Evolutionary conservation across 148 eudicot species (phyloP).

Genomic region (Rhododendron vialii): DNA sequence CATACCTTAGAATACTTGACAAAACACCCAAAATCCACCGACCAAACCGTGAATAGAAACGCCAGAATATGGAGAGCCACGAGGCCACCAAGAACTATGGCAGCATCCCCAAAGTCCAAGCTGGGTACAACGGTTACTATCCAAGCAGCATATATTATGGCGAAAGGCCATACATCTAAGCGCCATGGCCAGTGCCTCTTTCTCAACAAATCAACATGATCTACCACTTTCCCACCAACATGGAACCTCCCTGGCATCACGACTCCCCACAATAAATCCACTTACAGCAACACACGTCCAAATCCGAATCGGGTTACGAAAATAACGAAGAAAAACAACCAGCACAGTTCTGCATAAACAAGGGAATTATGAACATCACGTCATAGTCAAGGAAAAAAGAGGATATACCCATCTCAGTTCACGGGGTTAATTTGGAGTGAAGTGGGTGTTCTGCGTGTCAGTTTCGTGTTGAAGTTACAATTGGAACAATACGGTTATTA

Average conservation of each 20-base stretch:
- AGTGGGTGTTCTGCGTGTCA: not conserved
- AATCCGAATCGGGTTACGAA: not conserved
- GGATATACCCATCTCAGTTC: not conserved
- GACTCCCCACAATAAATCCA: not conserved
- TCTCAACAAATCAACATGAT: conserved; percentile 66
- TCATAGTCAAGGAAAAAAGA: not conserved
- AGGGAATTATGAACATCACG: not conserved
- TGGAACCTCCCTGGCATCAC: conserved; percentile 68
- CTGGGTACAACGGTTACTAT: conserved; percentile 51
- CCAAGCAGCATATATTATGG: conserved; percentile 60
- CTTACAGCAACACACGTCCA: not conserved
- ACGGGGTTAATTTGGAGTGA: not conserved
- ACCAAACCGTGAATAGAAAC: conserved; percentile 84
- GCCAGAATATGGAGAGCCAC: conserved; percentile 53
- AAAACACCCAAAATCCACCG: conserved; percentile 85
- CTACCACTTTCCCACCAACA: conserved; percentile 88
- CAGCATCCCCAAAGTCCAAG: conserved; percentile 59
- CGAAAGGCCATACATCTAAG: conserved; percentile 79
- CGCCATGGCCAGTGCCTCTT: conserved; percentile 71
- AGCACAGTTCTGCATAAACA: not conserved
- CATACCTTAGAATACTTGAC: conserved; percentile 73
- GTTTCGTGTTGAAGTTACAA: not conserved
- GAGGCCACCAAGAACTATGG: conserved; percentile 61
- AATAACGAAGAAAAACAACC: not conserved
- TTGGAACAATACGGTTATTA: not conserved